Base-by-base conservation (phyloP, 2,329 filamentous ascomycete species). In the Penicillium brasilianum region DNA sequence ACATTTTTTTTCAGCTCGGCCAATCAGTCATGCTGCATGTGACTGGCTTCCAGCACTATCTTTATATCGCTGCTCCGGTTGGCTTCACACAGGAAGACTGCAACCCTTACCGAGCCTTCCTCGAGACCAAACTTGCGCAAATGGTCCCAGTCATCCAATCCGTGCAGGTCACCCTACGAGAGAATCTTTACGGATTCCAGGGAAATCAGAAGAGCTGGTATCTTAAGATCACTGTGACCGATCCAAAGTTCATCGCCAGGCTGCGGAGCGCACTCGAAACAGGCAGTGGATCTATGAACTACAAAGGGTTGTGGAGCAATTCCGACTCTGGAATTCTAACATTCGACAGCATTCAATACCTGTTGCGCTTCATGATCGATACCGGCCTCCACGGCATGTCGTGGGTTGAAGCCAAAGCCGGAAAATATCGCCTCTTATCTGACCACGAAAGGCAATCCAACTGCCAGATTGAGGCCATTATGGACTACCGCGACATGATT, bases 361-460 rank as follows among this genome's bases (percentile, higher is more conserved):
- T 98, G 28, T 79, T 98, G 66, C 87, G 95, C 55, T 98, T 99
- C 79, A 99, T 99, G 95, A 94, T 99, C 53, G 95, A 99, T 77
- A 96, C 91, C 68, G 90, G 93, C 76, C 90, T 99, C 48, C 85
- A 90, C 59, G 95, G 95, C 65, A 99, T 99, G 95, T 94, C 93
- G 1, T 99, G 95, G 95, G 92, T 98, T 0, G 92, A 97, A 76
- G 91, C 89, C 18, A 89, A 91, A 22, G 84, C 89, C 3, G 84
- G 83, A 32, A 88, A 88, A 64, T 97, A 94, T 79, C 83, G 84
- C 57, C 81, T 96, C 55, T 82, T 97, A 18, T 80, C 87, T 1
- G 78, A 86, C 13, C 77, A 85, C 58, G 84, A 89, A 61, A 86
- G 88, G 63, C 90, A 97, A 66, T 98, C 94, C 1, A 97, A 93